A percentile compares a stretch with the other conserved stretches of the same genome.
Evolutionary conservation across 257 asterid genomes (phyloP).

Genomic region (Cordia subcordata): DNA sequence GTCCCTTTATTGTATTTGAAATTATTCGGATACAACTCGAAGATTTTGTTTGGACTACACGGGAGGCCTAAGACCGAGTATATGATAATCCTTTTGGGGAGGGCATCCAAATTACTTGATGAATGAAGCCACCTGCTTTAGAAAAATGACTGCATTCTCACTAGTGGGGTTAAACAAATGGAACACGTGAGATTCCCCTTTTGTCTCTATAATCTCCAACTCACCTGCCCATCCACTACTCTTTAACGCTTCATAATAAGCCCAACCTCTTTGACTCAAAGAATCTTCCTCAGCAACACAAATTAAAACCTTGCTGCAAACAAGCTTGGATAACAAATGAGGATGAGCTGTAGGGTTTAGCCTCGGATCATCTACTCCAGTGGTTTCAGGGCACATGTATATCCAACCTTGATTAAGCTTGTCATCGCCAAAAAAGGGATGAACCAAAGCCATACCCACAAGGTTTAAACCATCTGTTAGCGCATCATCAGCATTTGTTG

Average conservation of each 20-base stretch:
- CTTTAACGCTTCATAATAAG: slow-evolving; percentile 53
- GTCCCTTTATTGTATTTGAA: too few relatives aligned
- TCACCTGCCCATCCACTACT: slow-evolving; percentile 64
- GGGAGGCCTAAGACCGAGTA: too few relatives aligned
- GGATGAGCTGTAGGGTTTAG: slow-evolving; percentile 60
- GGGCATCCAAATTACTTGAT: too few relatives aligned
- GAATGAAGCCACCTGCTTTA: slow-evolving; percentile 28
- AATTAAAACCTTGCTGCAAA: slow-evolving; percentile 49
- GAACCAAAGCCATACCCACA: slow-evolving; percentile 35
- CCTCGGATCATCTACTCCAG: slow-evolving; percentile 52
- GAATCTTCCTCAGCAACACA: slow-evolving; percentile 50
- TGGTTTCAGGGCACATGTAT: slow-evolving; percentile 11
- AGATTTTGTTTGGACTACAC: too few relatives aligned
- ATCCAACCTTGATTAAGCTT: slow-evolving; percentile 39
- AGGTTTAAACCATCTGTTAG: neutral
- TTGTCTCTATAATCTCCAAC: slow-evolving; percentile 43
- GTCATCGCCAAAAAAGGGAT: slow-evolving; percentile 58
- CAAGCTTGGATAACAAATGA: slow-evolving; percentile 37
- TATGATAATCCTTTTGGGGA: too few relatives aligned
- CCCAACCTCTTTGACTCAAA: slow-evolving; percentile 41
- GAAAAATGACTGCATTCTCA: slow-evolving; percentile 41
- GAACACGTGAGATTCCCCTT: slow-evolving; percentile 65
- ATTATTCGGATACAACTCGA: too few relatives aligned
- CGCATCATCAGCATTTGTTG: neutral
- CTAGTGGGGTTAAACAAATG: slow-evolving; percentile 26